Percentiles rank a stretch among this genome's conserved stretches.
phyloP scores from a whole-genome alignment of 1,139 yeast species.

The Candida frijolesensis region DNA sequence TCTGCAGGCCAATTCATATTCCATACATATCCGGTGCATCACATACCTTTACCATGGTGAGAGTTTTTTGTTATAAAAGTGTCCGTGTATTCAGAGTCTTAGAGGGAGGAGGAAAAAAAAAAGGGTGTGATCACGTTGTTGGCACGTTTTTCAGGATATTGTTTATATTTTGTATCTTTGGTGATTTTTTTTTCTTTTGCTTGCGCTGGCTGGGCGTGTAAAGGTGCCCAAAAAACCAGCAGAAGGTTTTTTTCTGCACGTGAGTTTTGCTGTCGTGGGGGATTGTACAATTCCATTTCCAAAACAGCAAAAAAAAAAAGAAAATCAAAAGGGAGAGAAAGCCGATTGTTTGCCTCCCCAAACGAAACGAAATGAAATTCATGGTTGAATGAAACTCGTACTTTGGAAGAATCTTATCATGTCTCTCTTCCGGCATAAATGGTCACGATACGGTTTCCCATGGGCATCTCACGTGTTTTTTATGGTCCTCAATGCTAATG shows the following conservation, averaged over 20 bases:
- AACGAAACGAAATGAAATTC: too few relatives aligned
- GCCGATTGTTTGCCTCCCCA: too few relatives aligned
- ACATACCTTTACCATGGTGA: slow-evolving; percentile 5
- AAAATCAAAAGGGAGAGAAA: too few relatives aligned
- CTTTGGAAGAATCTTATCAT: too few relatives aligned
- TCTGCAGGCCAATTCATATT: not conserved
- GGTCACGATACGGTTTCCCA: too few relatives aligned
- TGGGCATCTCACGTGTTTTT: not conserved
- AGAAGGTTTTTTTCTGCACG: not conserved
- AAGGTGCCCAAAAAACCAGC: not conserved
- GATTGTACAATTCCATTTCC: not conserved
- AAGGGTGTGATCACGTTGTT: slow-evolving; percentile 7
- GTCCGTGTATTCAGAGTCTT: not conserved
- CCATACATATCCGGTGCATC: not conserved
- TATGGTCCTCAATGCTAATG: too few relatives aligned
- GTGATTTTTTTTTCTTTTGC: slow-evolving; percentile 1
- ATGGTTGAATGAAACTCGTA: too few relatives aligned
- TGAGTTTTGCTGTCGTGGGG: not conserved
- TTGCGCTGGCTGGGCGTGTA: not conserved
- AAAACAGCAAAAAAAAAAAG: not conserved
- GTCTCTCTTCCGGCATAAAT: too few relatives aligned
- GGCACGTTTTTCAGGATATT: slow-evolving; percentile 6
- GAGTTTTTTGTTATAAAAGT: not conserved
- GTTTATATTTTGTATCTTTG: not conserved
- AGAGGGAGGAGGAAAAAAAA: not conserved